These are phyloP conservation scores for Pseudozyma sp. DNA, from an alignment of 1,284 basidiomycete species.

Conservation along the genomic window DNA sequence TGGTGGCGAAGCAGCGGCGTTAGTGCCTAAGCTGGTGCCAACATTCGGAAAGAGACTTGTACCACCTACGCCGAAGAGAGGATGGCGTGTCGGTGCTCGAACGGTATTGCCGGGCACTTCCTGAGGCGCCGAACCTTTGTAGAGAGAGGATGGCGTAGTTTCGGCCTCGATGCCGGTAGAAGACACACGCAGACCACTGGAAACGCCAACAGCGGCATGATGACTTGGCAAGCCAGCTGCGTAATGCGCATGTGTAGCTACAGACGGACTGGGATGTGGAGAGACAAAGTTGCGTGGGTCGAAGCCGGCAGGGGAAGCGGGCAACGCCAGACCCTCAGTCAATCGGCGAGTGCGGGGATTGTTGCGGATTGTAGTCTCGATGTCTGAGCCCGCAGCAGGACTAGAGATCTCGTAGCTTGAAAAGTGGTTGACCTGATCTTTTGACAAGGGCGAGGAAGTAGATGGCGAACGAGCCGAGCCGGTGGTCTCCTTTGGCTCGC, in stretches of 20 bases:
- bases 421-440: slow-evolving; percentile 13
- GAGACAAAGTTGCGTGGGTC: slow-evolving; percentile 51
- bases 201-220: slow-evolving; percentile 28
- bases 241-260: slow-evolving; percentile 51
- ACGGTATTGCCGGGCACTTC: slow-evolving; percentile 26
- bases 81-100: slow-evolving; percentile 35
- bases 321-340: slow-evolving; percentile 33
- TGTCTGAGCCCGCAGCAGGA: slow-evolving; percentile 15
- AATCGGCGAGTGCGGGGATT: slow-evolving; percentile 37
- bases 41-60: slow-evolving; percentile 40
- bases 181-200: slow-evolving; percentile 40
- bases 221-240: slow-evolving; percentile 49
- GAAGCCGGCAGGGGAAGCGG: slow-evolving; percentile 37
- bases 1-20: slow-evolving; percentile 38
- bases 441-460: background rate
- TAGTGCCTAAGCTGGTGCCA: slow-evolving; percentile 42
- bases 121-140: slow-evolving; percentile 40
- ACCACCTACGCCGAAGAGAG: slow-evolving; percentile 38
- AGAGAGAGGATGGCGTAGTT: slow-evolving; percentile 5
- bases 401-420: slow-evolving; percentile 34
- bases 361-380: slow-evolving; percentile 38
- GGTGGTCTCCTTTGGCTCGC: slow-evolving; percentile 6
- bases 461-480: slow-evolving; percentile 10
- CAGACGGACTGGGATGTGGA: slow-evolving; percentile 49
- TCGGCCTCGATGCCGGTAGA: slow-evolving; percentile 18